Conservation (phyloP, 768 basidiomycete species). For the Panus rudis region DNA sequence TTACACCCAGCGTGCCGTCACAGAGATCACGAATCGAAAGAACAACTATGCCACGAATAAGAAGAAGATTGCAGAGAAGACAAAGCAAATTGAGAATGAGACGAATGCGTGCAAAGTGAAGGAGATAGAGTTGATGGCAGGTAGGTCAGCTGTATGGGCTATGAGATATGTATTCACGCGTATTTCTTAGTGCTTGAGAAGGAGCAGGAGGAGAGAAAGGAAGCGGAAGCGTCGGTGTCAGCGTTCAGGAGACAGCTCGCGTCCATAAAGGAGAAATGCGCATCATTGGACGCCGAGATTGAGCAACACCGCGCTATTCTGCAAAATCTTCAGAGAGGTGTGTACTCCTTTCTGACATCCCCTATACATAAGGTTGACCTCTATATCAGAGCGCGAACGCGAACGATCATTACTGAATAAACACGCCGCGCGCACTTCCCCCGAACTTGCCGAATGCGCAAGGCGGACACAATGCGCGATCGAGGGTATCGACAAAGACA, state of each 20-base stretch:
- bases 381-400: conserved; percentile 51
- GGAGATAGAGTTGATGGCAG: conserved; percentile 72
- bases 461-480: conserved; percentile 52
- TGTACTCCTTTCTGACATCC: conserved; percentile 12
- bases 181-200: conserved; percentile 48
- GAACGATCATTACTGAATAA: conserved; percentile 52
- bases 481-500: conserved; percentile 73
- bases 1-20: conserved; percentile 67
- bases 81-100: conserved; percentile 55
- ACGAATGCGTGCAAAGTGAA: conserved; percentile 69
- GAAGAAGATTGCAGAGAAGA: conserved; percentile 57
- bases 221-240: conserved; percentile 54
- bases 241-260: conserved; percentile 61
- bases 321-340: conserved; percentile 60
- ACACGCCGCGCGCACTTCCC: conserved; percentile 43
- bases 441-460: conserved; percentile 55
- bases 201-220: conserved; percentile 69
- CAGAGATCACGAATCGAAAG: conserved; percentile 62
- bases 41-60: conserved; percentile 54
- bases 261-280: conserved; percentile 51
- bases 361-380: neutral
- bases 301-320: conserved; percentile 62
- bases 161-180: neutral
- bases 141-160: conserved; percentile 34
- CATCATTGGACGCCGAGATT: conserved; percentile 59